These are phyloP conservation scores for Populus hybrid DNA, from an alignment of 441 rosid genomes.

Conservation along the genomic window DNA sequence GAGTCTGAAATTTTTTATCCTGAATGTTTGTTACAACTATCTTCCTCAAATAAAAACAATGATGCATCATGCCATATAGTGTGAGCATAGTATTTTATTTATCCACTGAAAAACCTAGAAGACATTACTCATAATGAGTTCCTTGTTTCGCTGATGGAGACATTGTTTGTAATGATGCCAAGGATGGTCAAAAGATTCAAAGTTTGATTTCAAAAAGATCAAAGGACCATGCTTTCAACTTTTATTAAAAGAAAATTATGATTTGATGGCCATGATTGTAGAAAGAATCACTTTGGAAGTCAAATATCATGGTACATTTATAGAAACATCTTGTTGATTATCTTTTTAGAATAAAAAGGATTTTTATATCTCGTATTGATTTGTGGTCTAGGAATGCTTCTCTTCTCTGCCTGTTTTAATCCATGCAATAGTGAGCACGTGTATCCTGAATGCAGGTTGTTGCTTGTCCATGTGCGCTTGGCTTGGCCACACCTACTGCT, in stretches of 20 bases:
- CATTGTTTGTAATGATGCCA: not conserved
- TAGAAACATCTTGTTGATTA: not conserved
- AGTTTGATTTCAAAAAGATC: not conserved
- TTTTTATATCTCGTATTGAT: not conserved
- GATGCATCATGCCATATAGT: not conserved
- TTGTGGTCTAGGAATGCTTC: not conserved
- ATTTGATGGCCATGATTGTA: not conserved
- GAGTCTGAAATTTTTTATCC: not conserved
- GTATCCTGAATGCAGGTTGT: conserved; percentile 59
- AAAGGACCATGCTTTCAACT: not conserved
- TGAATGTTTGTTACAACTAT: not conserved
- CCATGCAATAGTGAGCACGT: conserved; percentile 15
- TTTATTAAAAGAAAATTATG: not conserved
- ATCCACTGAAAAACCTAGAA: not conserved
- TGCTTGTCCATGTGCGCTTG: conserved; percentile 99
- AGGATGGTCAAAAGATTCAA: not conserved
- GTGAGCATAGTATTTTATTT: not conserved
- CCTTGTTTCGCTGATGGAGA: not conserved
- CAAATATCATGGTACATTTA: not conserved
- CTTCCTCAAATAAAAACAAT: not conserved
- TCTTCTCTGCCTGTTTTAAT: not conserved
- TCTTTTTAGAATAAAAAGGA: not conserved
- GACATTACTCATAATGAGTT: not conserved
- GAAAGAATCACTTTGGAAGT: not conserved
- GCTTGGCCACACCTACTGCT: conserved; percentile 97